A percentile compares a stretch with the other conserved stretches of the same genome.
Evolutionary conservation across 1,284 basidiomycete species (phyloP).

Genomic region (Ganoderma boninense): DNA sequence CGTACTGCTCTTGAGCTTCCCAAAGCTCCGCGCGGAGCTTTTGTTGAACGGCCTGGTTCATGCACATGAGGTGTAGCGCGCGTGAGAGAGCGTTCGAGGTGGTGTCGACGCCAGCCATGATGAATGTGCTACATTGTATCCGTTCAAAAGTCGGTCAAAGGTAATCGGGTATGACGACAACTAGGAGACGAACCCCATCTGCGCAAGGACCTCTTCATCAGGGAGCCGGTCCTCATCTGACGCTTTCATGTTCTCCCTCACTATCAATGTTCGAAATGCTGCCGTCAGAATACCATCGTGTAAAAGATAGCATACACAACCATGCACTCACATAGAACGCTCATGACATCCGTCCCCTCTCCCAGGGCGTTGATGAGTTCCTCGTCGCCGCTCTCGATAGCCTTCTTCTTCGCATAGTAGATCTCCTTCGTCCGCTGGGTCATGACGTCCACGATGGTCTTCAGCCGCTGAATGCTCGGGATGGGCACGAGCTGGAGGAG

Average conservation of each 20-base stretch:
- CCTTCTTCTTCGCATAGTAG: conserved; percentile 50
- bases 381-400: conserved; percentile 49
- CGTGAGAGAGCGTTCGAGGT: conserved; percentile 40
- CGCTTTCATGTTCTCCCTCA: conserved; percentile 10
- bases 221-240: conserved; percentile 37
- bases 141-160: not conserved
- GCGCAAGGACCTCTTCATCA: conserved; percentile 42
- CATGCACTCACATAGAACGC: conserved; percentile 9
- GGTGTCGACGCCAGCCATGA: conserved; percentile 40
- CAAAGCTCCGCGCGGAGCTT: conserved; percentile 36
- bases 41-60: conserved; percentile 15
- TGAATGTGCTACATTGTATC: conserved; percentile 28
- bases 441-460: conserved; percentile 44
- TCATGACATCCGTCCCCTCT: conserved; percentile 41
- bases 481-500: conserved; percentile 8
- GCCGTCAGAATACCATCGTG: not conserved
- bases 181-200: conserved; percentile 41
- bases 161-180: not conserved
- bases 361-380: conserved; percentile 31
- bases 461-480: not conserved
- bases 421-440: conserved; percentile 46
- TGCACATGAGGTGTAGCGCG: conserved; percentile 33
- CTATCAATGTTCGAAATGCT: not conserved
- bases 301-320: not conserved
- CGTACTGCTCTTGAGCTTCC: conserved; percentile 18